Conservation (phyloP, 345 rosid species). For the Punica granatum region DNA sequence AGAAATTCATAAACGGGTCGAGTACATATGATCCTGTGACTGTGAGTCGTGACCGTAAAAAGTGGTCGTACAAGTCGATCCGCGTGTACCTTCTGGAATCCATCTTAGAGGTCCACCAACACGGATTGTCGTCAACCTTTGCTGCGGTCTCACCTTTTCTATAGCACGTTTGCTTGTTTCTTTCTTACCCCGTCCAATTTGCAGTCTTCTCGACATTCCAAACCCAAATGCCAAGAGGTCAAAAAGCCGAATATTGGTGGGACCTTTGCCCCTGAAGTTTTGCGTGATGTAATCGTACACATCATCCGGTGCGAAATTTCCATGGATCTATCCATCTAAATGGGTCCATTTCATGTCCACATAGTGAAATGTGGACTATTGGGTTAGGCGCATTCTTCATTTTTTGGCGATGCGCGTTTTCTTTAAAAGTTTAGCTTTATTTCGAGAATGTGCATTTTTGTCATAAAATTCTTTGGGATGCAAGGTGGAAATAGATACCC, state of each 20-base stretch:
- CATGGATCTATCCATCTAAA: no score
- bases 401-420: no score
- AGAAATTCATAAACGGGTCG: background rate
- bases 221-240: no score
- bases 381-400: no score
- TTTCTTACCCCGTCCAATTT: background rate
- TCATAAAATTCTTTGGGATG: no score
- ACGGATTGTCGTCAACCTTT: background rate
- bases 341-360: no score
- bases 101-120: background rate
- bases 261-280: background rate
- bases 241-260: background rate
- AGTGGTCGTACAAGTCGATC: background rate
- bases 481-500: no score
- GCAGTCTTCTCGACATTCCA: no score
- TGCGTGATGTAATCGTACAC: background rate
- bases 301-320: background rate
- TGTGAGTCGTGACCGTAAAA: background rate
- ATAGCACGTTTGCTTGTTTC: no score
- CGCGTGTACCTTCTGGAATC: background rate
- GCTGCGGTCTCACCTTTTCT: background rate
- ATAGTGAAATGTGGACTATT: no score
- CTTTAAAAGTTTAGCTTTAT: no score
- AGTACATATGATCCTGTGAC: background rate
- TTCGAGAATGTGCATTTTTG: no score